phyloP scores from a whole-genome alignment of 2,329 filamentous ascomycete genomes.

The Beauveria sp. region DNA sequence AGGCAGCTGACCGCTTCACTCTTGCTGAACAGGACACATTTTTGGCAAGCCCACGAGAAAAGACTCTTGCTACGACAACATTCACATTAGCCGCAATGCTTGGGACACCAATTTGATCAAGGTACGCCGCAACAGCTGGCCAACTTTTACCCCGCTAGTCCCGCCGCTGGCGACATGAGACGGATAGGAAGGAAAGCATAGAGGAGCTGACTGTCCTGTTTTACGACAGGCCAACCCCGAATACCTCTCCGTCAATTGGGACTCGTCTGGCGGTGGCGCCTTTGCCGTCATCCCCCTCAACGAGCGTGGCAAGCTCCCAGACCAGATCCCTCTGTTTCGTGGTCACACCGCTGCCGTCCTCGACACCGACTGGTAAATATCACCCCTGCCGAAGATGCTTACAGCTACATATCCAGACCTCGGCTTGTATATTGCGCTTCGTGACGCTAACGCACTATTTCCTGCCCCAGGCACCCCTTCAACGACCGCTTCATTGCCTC shows the following conservation, averaged over 20 bases:
- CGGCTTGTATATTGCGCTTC: background rate
- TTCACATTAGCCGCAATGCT: conserved; percentile 94
- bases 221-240: conserved; percentile 75
- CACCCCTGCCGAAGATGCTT: conserved; percentile 12
- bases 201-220: conserved; percentile 17
- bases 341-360: conserved; percentile 93
- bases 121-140: conserved; percentile 39
- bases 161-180: background rate
- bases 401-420: background rate
- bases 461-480: conserved; percentile 73
- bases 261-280: conserved; percentile 88
- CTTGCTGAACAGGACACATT: conserved; percentile 69
- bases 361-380: conserved; percentile 82
- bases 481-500: conserved; percentile 90
- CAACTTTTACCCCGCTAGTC: conserved; percentile 10
- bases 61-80: conserved; percentile 97
- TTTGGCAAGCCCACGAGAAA: conserved; percentile 94
- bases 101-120: conserved; percentile 99
- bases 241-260: conserved; percentile 97
- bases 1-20: conserved; percentile 16
- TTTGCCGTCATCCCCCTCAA: conserved; percentile 91
- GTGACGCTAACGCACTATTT: background rate
- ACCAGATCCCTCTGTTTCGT: conserved; percentile 88
- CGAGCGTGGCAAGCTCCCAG: conserved; percentile 84
- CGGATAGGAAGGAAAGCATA: background rate